Base-by-base conservation (phyloP, 1,139 yeast species). In the Hemisphaericaspora subhashii region DNA sequence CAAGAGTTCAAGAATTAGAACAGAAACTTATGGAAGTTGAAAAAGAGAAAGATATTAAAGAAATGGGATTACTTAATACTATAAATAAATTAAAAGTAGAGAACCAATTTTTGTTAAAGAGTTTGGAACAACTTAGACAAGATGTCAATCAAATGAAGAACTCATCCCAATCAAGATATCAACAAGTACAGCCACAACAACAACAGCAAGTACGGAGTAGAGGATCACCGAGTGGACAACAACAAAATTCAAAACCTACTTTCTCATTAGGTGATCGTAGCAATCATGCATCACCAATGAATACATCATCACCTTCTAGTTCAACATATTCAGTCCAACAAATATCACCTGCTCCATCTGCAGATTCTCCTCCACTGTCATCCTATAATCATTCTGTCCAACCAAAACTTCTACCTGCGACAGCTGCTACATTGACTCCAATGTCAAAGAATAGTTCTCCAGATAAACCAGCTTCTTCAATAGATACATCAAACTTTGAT, bases 1-100 rank as follows among this genome's bases (percentile, higher is more conserved):
- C 79, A 8, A 51, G 79, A 42, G 77, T 75, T 20, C 77, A 74
- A 51, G 75, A 70, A 48, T 51, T 70, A 39, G 74, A 73, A 52
- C 62, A 60, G 42, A 63, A 71, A 55, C 54, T 74, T 61, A 66
- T 77, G 55, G 84, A 80, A 48, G 75, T 86, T 29, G 86, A 82
- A 51, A 76, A 79, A 51, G 90, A 83, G 42, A 70, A 76, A 34
- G 82, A 77, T 36, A 66, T 77, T 20, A 74, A 79, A 43, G 87
- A 81, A 54, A 75, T 83, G 63, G 77, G 78, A 3, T 63, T 82
- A 40, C 73, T 77, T 13, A 79, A 74, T 47, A 71, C 74, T 17
- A 67, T 72, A 46, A 69, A 67, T 43, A 63, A 66, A 43, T 47
- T 72, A 35, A 68, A 66, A 47, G 56, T 60, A 24, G 76, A 72